Conservation (phyloP, 257 asterid species). For the Solanum raphanifolium region DNA sequence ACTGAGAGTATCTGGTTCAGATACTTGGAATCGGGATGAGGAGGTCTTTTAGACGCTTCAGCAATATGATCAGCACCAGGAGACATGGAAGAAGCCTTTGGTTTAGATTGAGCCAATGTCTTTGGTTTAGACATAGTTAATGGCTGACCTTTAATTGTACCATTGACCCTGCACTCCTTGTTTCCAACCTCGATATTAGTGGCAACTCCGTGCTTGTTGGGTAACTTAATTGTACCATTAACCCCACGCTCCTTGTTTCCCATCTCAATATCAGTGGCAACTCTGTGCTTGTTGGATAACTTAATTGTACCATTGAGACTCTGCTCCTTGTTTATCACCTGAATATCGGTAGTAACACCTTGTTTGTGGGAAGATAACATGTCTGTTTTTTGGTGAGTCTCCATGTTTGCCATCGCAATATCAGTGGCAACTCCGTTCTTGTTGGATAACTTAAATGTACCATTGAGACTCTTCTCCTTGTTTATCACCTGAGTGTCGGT, state of each 20-base stretch:
- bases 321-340: conserved; percentile 13
- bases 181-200: conserved; percentile 14
- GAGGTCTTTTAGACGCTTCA: conserved; percentile 11
- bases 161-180: conserved; percentile 26
- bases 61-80: conserved; percentile 16
- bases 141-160: conserved; percentile 30
- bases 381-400: conserved; percentile 16
- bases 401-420: conserved; percentile 13
- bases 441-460: conserved; percentile 24
- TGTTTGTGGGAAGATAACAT: conserved; percentile 20
- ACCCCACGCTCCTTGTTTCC: conserved; percentile 13
- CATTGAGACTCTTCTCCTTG: conserved; percentile 27
- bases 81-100: conserved; percentile 16
- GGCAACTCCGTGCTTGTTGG: conserved; percentile 18
- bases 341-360: conserved; percentile 9
- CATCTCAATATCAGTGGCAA: conserved; percentile 13
- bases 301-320: conserved; percentile 33
- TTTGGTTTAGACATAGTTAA: conserved; percentile 22
- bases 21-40: conserved; percentile 11
- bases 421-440: conserved; percentile 16
- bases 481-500: conserved; percentile 9
- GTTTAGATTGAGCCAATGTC: conserved; percentile 15
- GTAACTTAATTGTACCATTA: conserved; percentile 34
- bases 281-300: conserved; percentile 13
- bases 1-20: conserved; percentile 9